A percentile compares a stretch with the other conserved stretches of the same genome.
These are phyloP conservation scores for Laetiporus sulphureus DNA, from an alignment of 1,284 basidiomycete species.

Conservation along the genomic window DNA sequence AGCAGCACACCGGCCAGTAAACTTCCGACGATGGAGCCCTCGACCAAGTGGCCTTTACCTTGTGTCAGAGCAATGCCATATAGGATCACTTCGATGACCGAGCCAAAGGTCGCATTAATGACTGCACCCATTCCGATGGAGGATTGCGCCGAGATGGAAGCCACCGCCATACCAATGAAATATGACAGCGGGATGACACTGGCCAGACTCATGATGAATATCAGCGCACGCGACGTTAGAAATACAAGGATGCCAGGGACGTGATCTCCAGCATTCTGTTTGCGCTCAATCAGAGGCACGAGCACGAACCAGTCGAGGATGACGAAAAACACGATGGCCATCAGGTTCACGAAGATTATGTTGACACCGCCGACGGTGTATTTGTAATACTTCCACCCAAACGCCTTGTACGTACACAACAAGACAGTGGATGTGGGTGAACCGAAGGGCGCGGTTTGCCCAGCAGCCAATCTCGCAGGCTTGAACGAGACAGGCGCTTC, in stretches of 20 bases:
- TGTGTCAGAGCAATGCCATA: conserved; percentile 88
- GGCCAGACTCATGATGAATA: conserved; percentile 83
- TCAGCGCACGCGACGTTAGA: conserved; percentile 70
- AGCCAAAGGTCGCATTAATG: conserved; percentile 99
- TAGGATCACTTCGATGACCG: conserved; percentile 95
- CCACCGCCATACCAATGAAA: conserved; percentile 99
- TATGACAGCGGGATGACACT: conserved; percentile 97
- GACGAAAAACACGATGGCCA: conserved; percentile 92
- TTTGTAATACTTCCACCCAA: conserved; percentile 95
- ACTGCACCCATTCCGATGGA: conserved; percentile 99
- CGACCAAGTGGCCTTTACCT: conserved; percentile 89
- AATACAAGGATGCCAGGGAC: conserved; percentile 63
- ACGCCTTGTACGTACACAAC: conserved; percentile 91
- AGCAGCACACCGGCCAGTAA: conserved; percentile 92
- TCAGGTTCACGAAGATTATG: conserved; percentile 95
- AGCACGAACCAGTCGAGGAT: conserved; percentile 91
- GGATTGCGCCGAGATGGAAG: conserved; percentile 95
- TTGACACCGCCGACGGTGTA: conserved; percentile 99
- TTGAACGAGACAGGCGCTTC: conserved; percentile 46
- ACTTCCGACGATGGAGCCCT: conserved; percentile 94
- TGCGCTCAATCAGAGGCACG: conserved; percentile 60
- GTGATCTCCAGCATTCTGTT: conserved; percentile 43
- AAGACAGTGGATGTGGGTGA: conserved; percentile 78
- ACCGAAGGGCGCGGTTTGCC: conserved; percentile 72
- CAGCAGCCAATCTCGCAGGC: conserved; percentile 49